phyloP scores from a whole-genome alignment of 116 monocot genomes.

The Trichopus zeylanicus region DNA sequence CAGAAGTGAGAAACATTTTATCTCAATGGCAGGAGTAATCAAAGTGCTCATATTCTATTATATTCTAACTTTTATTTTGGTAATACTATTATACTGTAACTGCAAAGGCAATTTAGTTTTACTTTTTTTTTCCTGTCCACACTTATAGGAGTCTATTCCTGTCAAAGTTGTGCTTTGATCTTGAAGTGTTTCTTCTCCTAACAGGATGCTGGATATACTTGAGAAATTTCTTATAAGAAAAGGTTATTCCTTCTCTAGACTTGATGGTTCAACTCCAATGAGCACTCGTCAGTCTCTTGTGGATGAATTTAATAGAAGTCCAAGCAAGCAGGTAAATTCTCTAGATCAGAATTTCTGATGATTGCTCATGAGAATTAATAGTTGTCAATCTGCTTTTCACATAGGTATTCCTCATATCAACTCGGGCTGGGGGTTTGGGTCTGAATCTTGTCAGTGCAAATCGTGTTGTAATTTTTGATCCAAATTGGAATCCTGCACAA shows the following conservation, averaged over 20 bases:
- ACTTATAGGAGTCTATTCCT: too few species aligned
- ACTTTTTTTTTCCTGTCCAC: too few species aligned
- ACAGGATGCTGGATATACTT: constrained; percentile 90
- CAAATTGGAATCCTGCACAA: constrained; percentile 98
- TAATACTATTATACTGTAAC: too few species aligned
- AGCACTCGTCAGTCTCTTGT: constrained; percentile 65
- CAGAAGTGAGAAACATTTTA: too few species aligned
- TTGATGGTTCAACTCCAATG: constrained; percentile 95
- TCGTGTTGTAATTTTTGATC: constrained; percentile 88
- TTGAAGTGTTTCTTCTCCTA: constrained; percentile 4
- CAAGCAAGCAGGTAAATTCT: constrained; percentile 74
- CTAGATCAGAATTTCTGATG: neutral
- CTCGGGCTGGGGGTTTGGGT: constrained; percentile 82
- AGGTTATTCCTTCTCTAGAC: constrained; percentile 92
- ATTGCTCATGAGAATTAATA: neutral
- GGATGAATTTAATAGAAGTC: constrained; percentile 90
- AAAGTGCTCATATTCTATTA: too few species aligned
- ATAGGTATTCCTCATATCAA: constrained; percentile 92
- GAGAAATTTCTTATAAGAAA: constrained; percentile 91
- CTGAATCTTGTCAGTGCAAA: constrained; percentile 94
- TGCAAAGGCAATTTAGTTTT: too few species aligned
- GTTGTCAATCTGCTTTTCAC: constrained; percentile 2
- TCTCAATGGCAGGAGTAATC: too few species aligned
- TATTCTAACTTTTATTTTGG: too few species aligned
- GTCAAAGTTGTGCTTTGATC: too few species aligned